Evolutionary conservation across 2,329 filamentous ascomycete species (phyloP), one percentile per base, ranked within the genome.

Genomic region (Chaetomiaceae sp.): DNA sequence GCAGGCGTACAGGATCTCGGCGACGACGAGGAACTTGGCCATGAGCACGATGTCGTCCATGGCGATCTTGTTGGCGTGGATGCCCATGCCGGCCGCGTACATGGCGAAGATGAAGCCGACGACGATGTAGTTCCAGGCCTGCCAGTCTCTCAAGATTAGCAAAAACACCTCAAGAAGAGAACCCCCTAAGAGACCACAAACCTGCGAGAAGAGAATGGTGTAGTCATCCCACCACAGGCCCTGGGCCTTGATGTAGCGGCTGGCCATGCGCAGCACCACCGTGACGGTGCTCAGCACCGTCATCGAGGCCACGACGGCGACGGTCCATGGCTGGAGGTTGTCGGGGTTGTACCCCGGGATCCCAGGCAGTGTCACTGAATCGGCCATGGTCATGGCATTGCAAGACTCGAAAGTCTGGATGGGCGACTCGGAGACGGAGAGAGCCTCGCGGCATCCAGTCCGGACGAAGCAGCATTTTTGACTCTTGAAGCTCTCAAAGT

Each of bases 171-270:
- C n/a, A n/a, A n/a, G n/a, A n/a, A n/a, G n/a, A n/a, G n/a, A n/a
- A n/a, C n/a, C n/a, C n/a, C n/a, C n/a, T n/a, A n/a, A n/a, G n/a
- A 9, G 8, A 17, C 19, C 12, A 59, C 65, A 40, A 61, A 77
- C 75, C 75, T 75, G 73, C 1, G 75, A 77, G 47, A 72, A 76
- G 0, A 77, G 53, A 51, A 78, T 74, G 62, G 75, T 67, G 61
- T 69, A 77, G 60, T 78, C 75, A 64, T 78, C 75, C 75, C 74
- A 77, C 75, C 75, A 78, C 5, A 77, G 60, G 54, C 63, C 61
- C 51, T 75, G 74, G 3, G 64, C 69, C 42, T 73, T 74, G 40
- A 75, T 62, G 45, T 68, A 67, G 11, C 75, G 72, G 51, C 72
- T 72, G 25, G 70, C 50, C 5, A 78, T 46, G 2, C 75, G 69